Conservation (phyloP, 768 basidiomycete species). For the Podaxis sp. region DNA sequence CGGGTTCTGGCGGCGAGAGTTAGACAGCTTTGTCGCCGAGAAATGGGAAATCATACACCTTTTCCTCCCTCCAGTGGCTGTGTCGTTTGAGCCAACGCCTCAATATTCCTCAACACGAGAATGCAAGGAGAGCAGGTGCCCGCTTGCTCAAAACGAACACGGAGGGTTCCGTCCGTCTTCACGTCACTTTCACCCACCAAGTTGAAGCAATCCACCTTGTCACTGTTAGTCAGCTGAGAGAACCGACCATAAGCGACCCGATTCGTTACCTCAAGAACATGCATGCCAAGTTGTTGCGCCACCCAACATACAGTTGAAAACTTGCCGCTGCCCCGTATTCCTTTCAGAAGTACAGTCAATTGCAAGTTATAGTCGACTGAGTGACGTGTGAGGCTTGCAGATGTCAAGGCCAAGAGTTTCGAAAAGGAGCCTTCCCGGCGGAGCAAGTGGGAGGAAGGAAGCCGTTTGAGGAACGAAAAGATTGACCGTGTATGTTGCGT, state of each 20-base stretch:
- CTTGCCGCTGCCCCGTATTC: constrained; percentile 81
- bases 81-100: constrained; percentile 72
- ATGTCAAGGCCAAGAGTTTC: constrained; percentile 55
- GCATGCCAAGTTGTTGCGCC: constrained; percentile 66
- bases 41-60: constrained; percentile 36
- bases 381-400: constrained; percentile 55
- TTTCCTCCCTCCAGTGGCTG: constrained; percentile 64
- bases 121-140: constrained; percentile 80
- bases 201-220: constrained; percentile 84
- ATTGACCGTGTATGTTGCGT: constrained; percentile 23
- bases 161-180: constrained; percentile 72
- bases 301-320: constrained; percentile 57
- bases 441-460: constrained; percentile 25
- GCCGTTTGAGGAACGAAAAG: constrained; percentile 21
- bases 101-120: constrained; percentile 73
- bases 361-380: constrained; percentile 62
- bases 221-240: background rate
- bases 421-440: constrained; percentile 35
- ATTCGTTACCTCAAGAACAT: constrained; percentile 65
- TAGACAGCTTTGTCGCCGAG: background rate
- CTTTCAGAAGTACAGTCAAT: constrained; percentile 74
- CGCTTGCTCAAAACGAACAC: constrained; percentile 76
- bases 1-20: constrained; percentile 44
- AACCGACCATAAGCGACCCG: background rate
- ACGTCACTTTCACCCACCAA: constrained; percentile 73